A percentile compares a stretch with the other conserved stretches of the same genome.
phyloP scores from a whole-genome alignment of 2,329 filamentous ascomycete species.

The Diaporthe ampelina region DNA sequence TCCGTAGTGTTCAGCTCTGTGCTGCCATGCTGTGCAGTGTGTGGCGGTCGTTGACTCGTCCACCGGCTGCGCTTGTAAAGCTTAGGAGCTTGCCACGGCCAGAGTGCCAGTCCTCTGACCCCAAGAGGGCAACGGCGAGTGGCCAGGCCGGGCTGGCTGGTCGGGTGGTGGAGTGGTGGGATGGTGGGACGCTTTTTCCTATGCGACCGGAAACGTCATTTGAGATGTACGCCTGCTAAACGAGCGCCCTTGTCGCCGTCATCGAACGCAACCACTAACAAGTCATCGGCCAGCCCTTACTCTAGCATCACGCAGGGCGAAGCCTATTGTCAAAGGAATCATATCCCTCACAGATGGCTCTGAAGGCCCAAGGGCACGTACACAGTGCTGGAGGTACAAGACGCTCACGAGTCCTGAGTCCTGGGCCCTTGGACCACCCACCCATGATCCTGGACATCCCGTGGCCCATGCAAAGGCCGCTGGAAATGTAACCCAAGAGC shows the following conservation, averaged over 20 bases:
- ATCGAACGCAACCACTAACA: constrained; percentile 1
- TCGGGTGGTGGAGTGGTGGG: neutral
- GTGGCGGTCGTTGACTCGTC: constrained; percentile 31
- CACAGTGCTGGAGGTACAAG: neutral
- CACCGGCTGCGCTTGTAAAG: constrained; percentile 3
- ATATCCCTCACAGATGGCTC: no score
- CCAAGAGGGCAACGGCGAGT: neutral
- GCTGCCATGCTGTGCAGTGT: neutral
- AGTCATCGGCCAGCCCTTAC: neutral
- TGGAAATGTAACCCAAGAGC: constrained; percentile 28
- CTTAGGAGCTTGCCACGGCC: constrained; percentile 20
- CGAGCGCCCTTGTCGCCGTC: constrained; percentile 6
- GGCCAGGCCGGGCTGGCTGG: neutral
- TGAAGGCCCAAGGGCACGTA: no score
- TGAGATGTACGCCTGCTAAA: neutral
- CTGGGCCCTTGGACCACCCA: neutral
- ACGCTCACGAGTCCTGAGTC: neutral
- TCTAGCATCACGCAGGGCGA: neutral
- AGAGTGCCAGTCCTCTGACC: constrained; percentile 11
- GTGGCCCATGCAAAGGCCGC: constrained; percentile 20
- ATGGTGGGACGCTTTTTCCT: neutral
- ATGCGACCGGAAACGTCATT: constrained; percentile 28
- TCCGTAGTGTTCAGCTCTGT: neutral
- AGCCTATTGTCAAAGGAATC: constrained; percentile 3
- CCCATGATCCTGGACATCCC: constrained; percentile 25